A percentile compares a stretch with the other conserved stretches of the same genome.
Evolutionary conservation across 2,329 filamentous ascomycete species (phyloP).

Genomic region (Helotiales sp.): DNA sequence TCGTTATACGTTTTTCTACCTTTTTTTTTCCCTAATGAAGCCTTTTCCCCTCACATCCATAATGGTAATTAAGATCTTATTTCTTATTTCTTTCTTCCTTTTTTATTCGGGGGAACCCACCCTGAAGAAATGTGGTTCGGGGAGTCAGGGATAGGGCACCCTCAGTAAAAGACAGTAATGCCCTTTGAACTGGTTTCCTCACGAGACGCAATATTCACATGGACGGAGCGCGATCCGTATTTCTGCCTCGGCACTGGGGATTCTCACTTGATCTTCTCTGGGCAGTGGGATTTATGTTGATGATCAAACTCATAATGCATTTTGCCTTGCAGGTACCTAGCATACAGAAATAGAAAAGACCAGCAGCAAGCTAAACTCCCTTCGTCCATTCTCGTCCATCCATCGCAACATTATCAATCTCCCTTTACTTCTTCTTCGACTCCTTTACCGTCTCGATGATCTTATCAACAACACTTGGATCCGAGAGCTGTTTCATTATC

Average conservation of each 20-base stretch:
- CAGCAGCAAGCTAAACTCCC: conserved; percentile 5
- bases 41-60: too few species aligned
- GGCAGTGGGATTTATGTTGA: background rate
- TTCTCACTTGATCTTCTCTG: background rate
- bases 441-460: conserved; percentile 77
- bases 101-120: too few species aligned
- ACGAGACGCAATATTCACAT: too few species aligned
- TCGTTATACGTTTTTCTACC: too few species aligned
- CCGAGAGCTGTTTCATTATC: conserved; percentile 69
- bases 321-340: conserved; percentile 1
- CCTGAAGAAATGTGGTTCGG: too few species aligned
- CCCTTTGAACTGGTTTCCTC: too few species aligned
- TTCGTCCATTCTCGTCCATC: background rate
- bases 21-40: too few species aligned
- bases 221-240: background rate
- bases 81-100: too few species aligned
- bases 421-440: conserved; percentile 37
- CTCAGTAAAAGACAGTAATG: too few species aligned
- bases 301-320: conserved; percentile 1
- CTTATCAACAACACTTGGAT: conserved; percentile 85
- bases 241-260: background rate
- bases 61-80: too few species aligned
- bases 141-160: too few species aligned
- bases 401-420: background rate
- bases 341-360: background rate